Base-by-base conservation (phyloP, 1,284 basidiomycete genomes). In the Austroboletus novae-zelandiae region DNA sequence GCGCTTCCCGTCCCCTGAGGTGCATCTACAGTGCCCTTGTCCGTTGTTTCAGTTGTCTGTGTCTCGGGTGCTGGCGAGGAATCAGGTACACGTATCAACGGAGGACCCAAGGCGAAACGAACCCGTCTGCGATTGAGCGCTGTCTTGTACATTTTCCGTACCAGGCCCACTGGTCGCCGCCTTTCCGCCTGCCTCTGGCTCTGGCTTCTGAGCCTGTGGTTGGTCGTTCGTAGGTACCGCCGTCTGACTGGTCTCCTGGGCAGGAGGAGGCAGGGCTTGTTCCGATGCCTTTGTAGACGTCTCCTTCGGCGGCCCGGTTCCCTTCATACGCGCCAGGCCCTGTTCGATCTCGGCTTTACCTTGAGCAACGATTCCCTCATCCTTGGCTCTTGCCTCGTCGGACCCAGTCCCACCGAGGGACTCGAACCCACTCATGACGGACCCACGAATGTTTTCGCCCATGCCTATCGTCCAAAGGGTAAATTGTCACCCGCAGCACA, bases 391-490 rank as follows among this genome's bases (percentile, higher is more conserved):
- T 2, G 43, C 45, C 31, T 53, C 45, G 1, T 42, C 45, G 0
- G 56, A 45, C 18, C 54, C 56, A 1, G 61, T 3, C 20, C 20
- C 20, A 23, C 20, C 46, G 13, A 52, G 30, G 0, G 57, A 49
- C 36, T 69, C 68, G 11, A 64, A 50, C 4, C 64, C 56, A 9
- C 67, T 57, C 47, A 70, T 47, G 23, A 63, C 52, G 0, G 69
- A 58, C 1, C 69, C 67, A 11, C 68, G 65, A 13, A 69, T 47
- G 30, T 56, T 57, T 30, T 69, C 67, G n/a, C 68, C 64, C 0
- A 71, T 15, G 2, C 67, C 67, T 68, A 47, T 29, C 15, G 36
- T 11, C 17, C 2, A 23, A n/a, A 35, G 14, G 13, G 3, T 8
- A 9, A 8, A n/a, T 17, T 36, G n/a, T 14, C 35, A 15, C 18